These are phyloP conservation scores for Nicotiana obtusifolia DNA, from an alignment of 257 asterid genomes.

Conservation along the genomic window DNA sequence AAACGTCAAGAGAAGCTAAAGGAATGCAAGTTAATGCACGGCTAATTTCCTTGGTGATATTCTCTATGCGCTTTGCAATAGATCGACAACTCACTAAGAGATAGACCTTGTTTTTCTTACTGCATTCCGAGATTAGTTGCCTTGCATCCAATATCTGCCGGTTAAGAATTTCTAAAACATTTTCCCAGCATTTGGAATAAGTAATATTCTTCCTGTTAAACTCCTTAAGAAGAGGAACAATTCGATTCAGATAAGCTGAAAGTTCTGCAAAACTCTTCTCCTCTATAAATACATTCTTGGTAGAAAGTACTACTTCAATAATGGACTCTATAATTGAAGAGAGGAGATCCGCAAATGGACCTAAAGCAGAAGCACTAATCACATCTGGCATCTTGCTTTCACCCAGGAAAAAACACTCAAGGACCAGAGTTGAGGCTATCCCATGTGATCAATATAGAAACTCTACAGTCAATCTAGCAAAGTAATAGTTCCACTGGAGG, in stretches of 20 bases:
- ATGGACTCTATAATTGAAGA: constrained; percentile 34
- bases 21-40: constrained; percentile 41
- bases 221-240: constrained; percentile 44
- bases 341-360: constrained; percentile 21
- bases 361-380: constrained; percentile 17
- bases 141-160: constrained; percentile 30
- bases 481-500: neutral
- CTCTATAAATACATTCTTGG: constrained; percentile 34
- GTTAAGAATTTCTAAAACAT: constrained; percentile 33
- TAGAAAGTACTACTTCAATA: constrained; percentile 24
- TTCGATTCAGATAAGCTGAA: constrained; percentile 37
- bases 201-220: constrained; percentile 21
- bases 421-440: constrained; percentile 3
- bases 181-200: constrained; percentile 27
- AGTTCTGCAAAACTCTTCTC: constrained; percentile 39
- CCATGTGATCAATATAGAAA: neutral
- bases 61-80: constrained; percentile 38
- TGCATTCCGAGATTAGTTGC: constrained; percentile 43
- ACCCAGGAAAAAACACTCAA: neutral
- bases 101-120: constrained; percentile 40
- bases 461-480: neutral
- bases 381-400: constrained; percentile 35
- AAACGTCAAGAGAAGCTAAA: constrained; percentile 38
- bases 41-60: constrained; percentile 40
- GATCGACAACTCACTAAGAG: constrained; percentile 46